phyloP scores from a whole-genome alignment of 257 asterid genomes.

The Solanum habrochaites region DNA sequence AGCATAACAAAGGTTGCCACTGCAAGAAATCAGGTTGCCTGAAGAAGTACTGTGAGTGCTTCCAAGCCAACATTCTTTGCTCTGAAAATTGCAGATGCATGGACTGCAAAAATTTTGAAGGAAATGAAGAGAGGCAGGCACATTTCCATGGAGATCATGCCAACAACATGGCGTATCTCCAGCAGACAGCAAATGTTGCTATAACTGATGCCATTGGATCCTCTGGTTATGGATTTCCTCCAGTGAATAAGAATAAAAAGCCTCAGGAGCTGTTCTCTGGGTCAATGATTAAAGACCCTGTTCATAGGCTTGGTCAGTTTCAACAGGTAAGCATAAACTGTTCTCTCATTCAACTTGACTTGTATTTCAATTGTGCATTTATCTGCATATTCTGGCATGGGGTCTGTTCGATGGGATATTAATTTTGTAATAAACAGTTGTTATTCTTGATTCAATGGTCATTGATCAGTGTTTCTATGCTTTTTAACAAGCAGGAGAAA shows the following conservation, averaged over 20 bases:
- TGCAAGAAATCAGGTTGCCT: constrained; percentile 27
- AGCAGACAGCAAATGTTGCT: constrained; percentile 18
- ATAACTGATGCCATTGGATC: constrained; percentile 16
- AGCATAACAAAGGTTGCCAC: constrained; percentile 20
- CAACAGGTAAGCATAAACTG: constrained; percentile 11
- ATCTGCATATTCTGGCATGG: background rate
- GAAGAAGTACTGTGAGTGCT: constrained; percentile 25
- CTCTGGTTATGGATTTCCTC: constrained; percentile 21
- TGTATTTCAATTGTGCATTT: background rate
- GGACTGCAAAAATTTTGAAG: constrained; percentile 16
- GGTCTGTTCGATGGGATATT: background rate
- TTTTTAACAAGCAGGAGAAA: background rate
- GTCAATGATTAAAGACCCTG: constrained; percentile 1
- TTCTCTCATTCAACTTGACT: background rate
- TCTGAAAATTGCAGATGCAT: constrained; percentile 22
- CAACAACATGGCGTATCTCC: background rate
- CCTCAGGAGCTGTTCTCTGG: constrained; percentile 9
- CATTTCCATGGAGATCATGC: constrained; percentile 8
- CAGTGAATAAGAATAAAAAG: constrained; percentile 9
- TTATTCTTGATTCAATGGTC: background rate
- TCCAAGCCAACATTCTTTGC: constrained; percentile 20
- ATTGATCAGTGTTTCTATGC: background rate
- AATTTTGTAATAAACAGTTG: background rate
- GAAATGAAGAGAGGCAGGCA: constrained; percentile 13
- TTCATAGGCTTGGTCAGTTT: constrained; percentile 1